Percentiles rank a stretch among this genome's conserved stretches.
Conservation (phyloP, 2,329 filamentous ascomycete species). For the Gremmenia infestans region DNA sequence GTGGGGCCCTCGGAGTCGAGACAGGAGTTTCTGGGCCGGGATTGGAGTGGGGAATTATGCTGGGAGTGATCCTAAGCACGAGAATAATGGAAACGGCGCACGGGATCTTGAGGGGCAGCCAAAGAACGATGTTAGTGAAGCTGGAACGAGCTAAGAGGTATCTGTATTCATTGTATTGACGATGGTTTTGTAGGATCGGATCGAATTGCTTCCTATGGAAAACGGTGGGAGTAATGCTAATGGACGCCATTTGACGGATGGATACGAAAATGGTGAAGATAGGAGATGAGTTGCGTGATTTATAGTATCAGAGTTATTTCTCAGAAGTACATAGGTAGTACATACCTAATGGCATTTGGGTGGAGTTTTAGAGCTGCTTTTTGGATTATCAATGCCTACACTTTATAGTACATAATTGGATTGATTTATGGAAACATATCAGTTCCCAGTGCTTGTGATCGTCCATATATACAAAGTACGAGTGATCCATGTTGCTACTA, state of each 20-base stretch:
- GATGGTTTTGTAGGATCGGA: slow-evolving; percentile 10
- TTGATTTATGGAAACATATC: no score
- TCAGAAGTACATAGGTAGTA: no score
- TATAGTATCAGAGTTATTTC: neutral
- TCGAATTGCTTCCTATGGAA: slow-evolving; percentile 12
- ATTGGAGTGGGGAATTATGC: slow-evolving; percentile 44
- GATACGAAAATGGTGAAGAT: neutral
- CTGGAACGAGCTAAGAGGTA: neutral
- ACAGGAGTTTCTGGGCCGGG: slow-evolving; percentile 74
- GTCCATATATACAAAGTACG: no score
- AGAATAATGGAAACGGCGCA: slow-evolving; percentile 8
- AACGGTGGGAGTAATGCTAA: neutral
- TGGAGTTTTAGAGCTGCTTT: no score
- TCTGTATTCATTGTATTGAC: slow-evolving; percentile 6
- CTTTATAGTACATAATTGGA: no score
- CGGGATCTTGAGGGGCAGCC: slow-evolving; percentile 3
- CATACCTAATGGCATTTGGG: no score
- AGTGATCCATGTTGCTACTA: no score
- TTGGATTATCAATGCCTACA: no score
- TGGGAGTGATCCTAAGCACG: slow-evolving; percentile 23
- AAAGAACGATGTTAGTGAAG: slow-evolving; percentile 18
- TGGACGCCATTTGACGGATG: neutral
- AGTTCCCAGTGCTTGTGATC: no score
- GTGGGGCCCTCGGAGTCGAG: slow-evolving; percentile 72
- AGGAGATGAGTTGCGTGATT: neutral